Evolutionary conservation across 495 filamentous ascomycete species (phyloP), one percentile per base, ranked within the genome.

Genomic region (Hyaloscypha hepaticicola): DNA sequence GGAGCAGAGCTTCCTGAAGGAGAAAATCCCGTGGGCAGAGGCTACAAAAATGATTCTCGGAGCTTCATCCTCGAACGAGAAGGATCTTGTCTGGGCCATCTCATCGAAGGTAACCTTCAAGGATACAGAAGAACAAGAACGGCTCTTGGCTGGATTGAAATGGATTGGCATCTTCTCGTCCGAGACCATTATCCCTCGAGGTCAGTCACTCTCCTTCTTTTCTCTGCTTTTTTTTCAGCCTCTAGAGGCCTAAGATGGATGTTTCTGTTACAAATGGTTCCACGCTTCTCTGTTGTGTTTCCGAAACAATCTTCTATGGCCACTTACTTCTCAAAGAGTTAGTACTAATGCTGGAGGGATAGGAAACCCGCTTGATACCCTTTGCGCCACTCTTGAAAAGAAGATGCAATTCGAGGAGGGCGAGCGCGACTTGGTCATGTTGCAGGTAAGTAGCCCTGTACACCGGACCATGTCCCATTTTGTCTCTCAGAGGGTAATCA

Each of bases 161-260:
- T 96, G 94, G 92, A n/a, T n/a, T n/a, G n/a, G n/a, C n/a, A 82
- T 96, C 65, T 94, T 97, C 81, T 91, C 89, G 26, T 82, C 87
- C 65, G 85, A 88, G 66, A 75, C 80, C 69, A 90, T 88, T 73
- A 89, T 72, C 7, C 88, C 91, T 33, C n/a, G n/a, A n/a, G n/a
- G n/a, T n/a, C n/a, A n/a, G n/a, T n/a, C n/a, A n/a, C n/a, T n/a
- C n/a, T n/a, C n/a, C n/a, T n/a, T n/a, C n/a, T n/a, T n/a, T n/a
- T n/a, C n/a, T n/a, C n/a, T n/a, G n/a, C n/a, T n/a, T n/a, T n/a
- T n/a, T n/a, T n/a, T n/a, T n/a, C n/a, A n/a, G n/a, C n/a, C n/a
- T n/a, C n/a, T n/a, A n/a, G n/a, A n/a, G n/a, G n/a, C n/a, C n/a
- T n/a, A n/a, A n/a, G n/a, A n/a, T n/a, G n/a, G n/a, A n/a, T n/a